Conservation (phyloP, 2,329 filamentous ascomycete genomes). For the Xylariaceae sp. region DNA sequence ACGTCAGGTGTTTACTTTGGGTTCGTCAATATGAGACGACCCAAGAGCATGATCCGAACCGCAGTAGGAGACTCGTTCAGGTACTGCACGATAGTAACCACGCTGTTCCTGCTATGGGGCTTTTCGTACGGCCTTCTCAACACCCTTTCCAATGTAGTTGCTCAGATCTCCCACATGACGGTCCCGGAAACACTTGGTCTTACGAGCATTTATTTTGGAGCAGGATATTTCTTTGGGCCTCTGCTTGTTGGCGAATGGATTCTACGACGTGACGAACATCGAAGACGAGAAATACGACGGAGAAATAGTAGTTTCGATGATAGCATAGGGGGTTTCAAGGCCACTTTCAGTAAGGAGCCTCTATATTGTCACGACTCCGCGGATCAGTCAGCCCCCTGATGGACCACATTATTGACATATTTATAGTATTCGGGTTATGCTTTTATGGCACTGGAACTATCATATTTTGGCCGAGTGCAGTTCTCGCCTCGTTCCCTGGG, state of each 20-base stretch:
- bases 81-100: constrained; percentile 68
- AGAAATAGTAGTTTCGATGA: constrained; percentile 33
- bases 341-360: constrained; percentile 55
- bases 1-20: constrained; percentile 60
- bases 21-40: constrained; percentile 65
- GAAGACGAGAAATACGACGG: constrained; percentile 40
- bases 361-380: background rate
- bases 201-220: constrained; percentile 65
- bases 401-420: constrained; percentile 6
- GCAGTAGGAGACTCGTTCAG: constrained; percentile 60
- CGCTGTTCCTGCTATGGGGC: constrained; percentile 85
- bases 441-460: constrained; percentile 75
- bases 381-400: background rate
- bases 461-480: constrained; percentile 78
- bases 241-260: constrained; percentile 65
- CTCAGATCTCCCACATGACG: constrained; percentile 56
- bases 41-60: constrained; percentile 65
- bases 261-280: constrained; percentile 61
- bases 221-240: constrained; percentile 64
- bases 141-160: constrained; percentile 68
- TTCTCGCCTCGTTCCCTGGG: constrained; percentile 68
- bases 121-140: constrained; percentile 85
- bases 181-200: constrained; percentile 60
- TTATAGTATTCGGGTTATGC: constrained; percentile 57
- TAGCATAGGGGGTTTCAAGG: constrained; percentile 64